Evolutionary conservation across 192 early-diverging fungal species (phyloP).

Genomic region (Polychytrium aggregatum): DNA sequence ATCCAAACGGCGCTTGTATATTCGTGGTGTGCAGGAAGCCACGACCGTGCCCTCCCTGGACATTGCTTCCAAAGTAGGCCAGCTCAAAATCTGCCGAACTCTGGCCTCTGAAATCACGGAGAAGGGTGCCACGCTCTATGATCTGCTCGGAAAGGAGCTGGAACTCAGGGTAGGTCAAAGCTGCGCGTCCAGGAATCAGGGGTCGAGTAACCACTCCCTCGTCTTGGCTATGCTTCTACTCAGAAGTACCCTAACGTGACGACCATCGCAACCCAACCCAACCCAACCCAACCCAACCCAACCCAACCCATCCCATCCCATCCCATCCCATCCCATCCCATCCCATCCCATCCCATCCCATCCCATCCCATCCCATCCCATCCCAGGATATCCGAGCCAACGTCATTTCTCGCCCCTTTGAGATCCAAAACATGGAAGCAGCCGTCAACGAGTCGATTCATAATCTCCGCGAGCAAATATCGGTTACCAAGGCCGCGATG

Average conservation of each 20-base stretch:
- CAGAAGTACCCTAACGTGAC: too few relatives aligned
- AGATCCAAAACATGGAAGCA: constrained; percentile 26
- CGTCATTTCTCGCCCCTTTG: constrained; percentile 39
- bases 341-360: background rate
- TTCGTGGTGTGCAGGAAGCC: constrained; percentile 6
- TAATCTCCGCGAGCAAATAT: constrained; percentile 16
- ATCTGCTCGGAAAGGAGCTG: constrained; percentile 31
- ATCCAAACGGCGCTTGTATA: too few relatives aligned
- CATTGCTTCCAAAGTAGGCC: constrained; percentile 25
- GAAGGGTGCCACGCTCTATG: constrained; percentile 30
- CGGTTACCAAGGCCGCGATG: constrained; percentile 11
- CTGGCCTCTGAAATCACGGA: constrained; percentile 34
- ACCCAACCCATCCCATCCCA: too few relatives aligned
- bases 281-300: too few relatives aligned
- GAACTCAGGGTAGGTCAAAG: constrained; percentile 19
- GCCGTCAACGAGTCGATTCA: constrained; percentile 26
- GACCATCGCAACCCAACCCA: too few relatives aligned
- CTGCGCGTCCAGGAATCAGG: background rate
- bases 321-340: background rate
- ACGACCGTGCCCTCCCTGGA: constrained; percentile 17
- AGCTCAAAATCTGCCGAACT: constrained; percentile 29
- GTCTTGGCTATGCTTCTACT: too few relatives aligned
- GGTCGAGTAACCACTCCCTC: too few relatives aligned
- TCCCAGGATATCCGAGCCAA: constrained; percentile 20
- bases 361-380: background rate